These are phyloP conservation scores for Yamadazyma olivae DNA, from an alignment of 805 yeast species.

Conservation along the genomic window DNA sequence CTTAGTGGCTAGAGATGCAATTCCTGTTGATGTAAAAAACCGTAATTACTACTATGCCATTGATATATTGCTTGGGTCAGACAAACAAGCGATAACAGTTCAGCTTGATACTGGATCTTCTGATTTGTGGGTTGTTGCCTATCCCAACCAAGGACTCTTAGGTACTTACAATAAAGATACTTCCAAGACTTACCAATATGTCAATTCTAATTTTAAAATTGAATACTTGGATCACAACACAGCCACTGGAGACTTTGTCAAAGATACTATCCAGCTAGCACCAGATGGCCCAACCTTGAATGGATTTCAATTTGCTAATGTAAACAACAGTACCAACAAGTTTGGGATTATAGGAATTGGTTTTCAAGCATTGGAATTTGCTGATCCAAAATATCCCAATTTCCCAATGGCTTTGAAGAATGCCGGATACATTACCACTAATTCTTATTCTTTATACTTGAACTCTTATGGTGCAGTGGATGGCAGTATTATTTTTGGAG, in stretches of 20 bases:
- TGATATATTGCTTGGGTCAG: constrained; percentile 19
- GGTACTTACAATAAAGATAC: constrained; percentile 35
- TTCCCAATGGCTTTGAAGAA: too few species aligned
- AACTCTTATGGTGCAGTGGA: constrained; percentile 15
- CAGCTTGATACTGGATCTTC: constrained; percentile 26
- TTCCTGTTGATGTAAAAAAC: too few species aligned
- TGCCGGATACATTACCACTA: constrained; percentile 33
- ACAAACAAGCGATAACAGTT: constrained; percentile 17
- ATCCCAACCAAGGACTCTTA: constrained; percentile 11
- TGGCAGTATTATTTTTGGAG: constrained; percentile 33
- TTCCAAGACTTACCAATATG: constrained; percentile 30
- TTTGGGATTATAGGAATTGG: constrained; percentile 20
- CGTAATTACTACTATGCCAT: too few species aligned
- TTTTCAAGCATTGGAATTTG: constrained; percentile 10
- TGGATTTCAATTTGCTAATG: constrained; percentile 15
- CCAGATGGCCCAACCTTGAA: not conserved
- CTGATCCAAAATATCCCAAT: not conserved
- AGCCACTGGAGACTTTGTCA: constrained; percentile 26
- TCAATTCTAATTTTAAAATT: constrained; percentile 37
- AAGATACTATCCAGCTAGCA: constrained; percentile 12
- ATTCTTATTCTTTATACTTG: constrained; percentile 39
- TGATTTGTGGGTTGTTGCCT: constrained; percentile 22
- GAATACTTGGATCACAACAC: constrained; percentile 45
- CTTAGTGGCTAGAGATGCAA: too few species aligned
- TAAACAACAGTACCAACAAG: constrained; percentile 1